Evolutionary conservation across 2,329 filamentous ascomycete genomes (phyloP).

Genomic region (Dactylonectria estremocensis): DNA sequence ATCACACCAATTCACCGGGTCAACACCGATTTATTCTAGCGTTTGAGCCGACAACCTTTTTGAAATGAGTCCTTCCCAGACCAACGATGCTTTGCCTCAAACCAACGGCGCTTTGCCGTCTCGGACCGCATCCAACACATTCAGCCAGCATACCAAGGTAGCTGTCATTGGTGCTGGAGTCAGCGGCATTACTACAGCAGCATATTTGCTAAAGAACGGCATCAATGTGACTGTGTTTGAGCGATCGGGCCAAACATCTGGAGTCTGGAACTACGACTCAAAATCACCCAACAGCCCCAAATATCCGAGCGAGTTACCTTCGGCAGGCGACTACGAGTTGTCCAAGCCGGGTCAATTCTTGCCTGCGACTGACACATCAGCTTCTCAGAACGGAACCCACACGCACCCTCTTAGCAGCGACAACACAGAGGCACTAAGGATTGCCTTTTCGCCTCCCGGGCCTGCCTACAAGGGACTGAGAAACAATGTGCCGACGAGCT

Average conservation of each 20-base stretch:
- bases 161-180: constrained; percentile 60
- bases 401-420: not conserved
- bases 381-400: not conserved
- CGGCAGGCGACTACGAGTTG: constrained; percentile 46
- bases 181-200: constrained; percentile 57
- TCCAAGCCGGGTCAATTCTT: constrained; percentile 32
- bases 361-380: not conserved
- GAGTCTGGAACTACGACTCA: constrained; percentile 58
- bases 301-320: constrained; percentile 52
- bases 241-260: constrained; percentile 52
- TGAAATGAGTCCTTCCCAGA: constrained; percentile 37
- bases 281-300: constrained; percentile 48
- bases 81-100: constrained; percentile 27
- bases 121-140: not conserved
- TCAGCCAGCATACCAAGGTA: constrained; percentile 43
- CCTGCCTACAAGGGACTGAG: constrained; percentile 74
- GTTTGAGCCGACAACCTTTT: no score
- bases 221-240: constrained; percentile 58
- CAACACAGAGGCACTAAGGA: constrained; percentile 16
- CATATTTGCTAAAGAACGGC: constrained; percentile 54
- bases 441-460: constrained; percentile 47
- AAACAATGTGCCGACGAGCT: constrained; percentile 81
- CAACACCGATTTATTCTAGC: not conserved
- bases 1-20: not conserved
- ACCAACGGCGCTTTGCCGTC: constrained; percentile 27